phyloP scores from a whole-genome alignment of 768 basidiomycete species.

The Auriculariales sp. region DNA sequence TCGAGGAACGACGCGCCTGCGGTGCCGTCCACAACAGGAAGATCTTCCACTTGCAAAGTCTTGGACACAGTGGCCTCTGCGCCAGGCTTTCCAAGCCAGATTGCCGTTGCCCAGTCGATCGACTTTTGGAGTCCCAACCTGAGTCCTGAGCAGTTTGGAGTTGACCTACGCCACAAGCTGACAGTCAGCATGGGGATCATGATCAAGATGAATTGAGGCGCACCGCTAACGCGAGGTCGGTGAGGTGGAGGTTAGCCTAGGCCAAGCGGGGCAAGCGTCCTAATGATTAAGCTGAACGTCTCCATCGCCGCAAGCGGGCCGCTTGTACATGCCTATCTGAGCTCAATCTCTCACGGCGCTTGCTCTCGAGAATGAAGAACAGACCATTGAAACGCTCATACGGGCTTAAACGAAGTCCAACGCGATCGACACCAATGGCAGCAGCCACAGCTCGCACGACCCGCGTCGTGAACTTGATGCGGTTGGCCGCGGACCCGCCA shows the following conservation, averaged over 20 bases:
- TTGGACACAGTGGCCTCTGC: no score
- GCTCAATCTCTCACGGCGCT: background rate
- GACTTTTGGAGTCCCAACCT: background rate
- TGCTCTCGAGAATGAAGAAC: background rate
- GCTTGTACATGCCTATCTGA: conserved; percentile 2
- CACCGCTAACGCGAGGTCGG: conserved; percentile 6
- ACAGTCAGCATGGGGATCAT: no score
- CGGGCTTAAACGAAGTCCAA: conserved; percentile 42
- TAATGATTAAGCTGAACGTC: conserved; percentile 9
- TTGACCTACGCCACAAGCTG: no score
- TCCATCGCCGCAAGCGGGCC: background rate
- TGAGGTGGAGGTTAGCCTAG: conserved; percentile 22
- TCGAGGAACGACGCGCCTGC: no score
- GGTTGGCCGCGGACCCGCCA: conserved; percentile 50
- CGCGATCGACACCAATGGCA: conserved; percentile 38
- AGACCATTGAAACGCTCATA: background rate
- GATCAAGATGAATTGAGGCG: background rate
- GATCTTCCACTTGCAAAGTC: background rate
- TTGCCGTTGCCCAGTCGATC: background rate
- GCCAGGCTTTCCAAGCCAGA: no score
- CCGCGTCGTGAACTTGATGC: conserved; percentile 41
- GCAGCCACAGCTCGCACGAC: conserved; percentile 34
- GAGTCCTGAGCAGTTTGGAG: background rate
- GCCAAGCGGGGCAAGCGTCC: conserved; percentile 10
- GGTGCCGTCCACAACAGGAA: background rate